Conservation (phyloP, 371 early-diverging fungal species). For the Phascolomyces articulosus region DNA sequence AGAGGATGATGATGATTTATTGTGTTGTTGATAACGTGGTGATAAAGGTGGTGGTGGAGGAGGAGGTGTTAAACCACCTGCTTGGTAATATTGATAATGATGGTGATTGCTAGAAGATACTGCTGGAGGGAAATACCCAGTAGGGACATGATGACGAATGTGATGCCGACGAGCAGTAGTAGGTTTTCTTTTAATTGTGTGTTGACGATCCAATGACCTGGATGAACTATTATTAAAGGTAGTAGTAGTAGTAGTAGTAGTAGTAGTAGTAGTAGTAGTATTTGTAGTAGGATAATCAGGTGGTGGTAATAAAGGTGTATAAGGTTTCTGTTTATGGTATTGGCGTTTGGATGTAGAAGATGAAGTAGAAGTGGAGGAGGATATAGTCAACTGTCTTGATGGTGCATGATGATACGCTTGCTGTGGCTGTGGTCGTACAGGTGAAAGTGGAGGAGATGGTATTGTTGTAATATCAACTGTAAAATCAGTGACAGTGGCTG, state of each 20-base stretch:
- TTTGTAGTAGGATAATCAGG: too few species aligned
- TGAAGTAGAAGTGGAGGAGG: neutral
- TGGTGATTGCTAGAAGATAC: neutral
- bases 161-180: neutral
- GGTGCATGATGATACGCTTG: too few species aligned
- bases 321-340: neutral
- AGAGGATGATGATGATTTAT: neutral
- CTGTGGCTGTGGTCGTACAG: neutral
- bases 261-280: neutral
- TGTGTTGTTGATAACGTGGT: neutral
- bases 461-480: neutral
- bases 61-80: too few species aligned
- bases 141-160: neutral
- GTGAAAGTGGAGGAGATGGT: conserved; percentile 5
- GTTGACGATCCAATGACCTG: neutral
- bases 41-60: neutral
- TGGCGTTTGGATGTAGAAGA: neutral
- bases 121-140: neutral
- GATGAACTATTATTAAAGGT: neutral
- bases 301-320: neutral
- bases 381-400: neutral
- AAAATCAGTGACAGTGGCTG: neutral
- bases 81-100: neutral
- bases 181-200: neutral
- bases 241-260: neutral